These are phyloP conservation scores for Termitomyces sp. DNA, from an alignment of 768 basidiomycete species.

Conservation along the genomic window DNA sequence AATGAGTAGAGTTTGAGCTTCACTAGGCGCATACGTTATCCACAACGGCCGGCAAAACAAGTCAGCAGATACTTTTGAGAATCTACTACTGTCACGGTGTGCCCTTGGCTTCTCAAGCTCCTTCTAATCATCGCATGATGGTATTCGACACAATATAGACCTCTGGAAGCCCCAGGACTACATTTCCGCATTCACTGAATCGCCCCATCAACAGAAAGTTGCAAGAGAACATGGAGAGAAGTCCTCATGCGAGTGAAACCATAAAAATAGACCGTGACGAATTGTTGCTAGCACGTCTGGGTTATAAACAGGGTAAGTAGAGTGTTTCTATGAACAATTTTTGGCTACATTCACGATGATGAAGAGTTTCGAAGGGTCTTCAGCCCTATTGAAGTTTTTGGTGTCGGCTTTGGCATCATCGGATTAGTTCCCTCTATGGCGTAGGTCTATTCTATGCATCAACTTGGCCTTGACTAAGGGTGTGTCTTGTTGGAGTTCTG, in stretches of 20 bases:
- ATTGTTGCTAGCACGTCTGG: conserved; percentile 14
- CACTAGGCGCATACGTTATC: background rate
- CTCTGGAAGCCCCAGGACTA: background rate
- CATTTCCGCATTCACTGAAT: background rate
- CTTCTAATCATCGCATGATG: conserved; percentile 3
- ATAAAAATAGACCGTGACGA: conserved; percentile 11
- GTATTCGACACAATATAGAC: background rate
- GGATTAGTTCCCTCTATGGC: conserved; percentile 62
- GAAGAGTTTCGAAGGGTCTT: conserved; percentile 50
- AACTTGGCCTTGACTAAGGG: background rate
- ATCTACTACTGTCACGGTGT: background rate
- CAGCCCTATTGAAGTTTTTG: conserved; percentile 58
- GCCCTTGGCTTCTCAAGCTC: conserved; percentile 8
- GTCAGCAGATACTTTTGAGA: background rate
- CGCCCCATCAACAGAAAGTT: conserved; percentile 7
- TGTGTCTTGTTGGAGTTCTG: conserved; percentile 20
- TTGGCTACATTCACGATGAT: background rate
- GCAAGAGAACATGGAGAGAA: conserved; percentile 3
- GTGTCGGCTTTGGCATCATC: conserved; percentile 65
- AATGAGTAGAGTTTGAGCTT: background rate
- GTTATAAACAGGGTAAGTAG: conserved; percentile 17
- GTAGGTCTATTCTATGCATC: conserved; percentile 11
- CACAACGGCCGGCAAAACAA: background rate
- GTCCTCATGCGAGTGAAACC: background rate
- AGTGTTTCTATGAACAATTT: background rate